Evolutionary conservation across 2,329 filamentous ascomycete species (phyloP).

Genomic region (Aspergillus sergii): DNA sequence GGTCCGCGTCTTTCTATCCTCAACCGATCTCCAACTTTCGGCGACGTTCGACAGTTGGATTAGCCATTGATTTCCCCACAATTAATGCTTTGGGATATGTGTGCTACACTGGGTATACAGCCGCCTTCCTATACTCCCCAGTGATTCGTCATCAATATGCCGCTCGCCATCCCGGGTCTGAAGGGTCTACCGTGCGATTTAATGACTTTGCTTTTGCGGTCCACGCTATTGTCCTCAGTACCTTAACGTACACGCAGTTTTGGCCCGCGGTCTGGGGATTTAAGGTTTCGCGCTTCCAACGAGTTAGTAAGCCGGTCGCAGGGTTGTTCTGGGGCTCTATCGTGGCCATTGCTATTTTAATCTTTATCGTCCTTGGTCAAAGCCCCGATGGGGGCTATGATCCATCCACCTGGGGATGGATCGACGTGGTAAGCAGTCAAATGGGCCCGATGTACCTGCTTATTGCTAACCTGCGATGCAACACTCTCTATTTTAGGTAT

Average conservation of each 20-base stretch:
- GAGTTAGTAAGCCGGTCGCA: constrained; percentile 64
- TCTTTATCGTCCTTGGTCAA: constrained; percentile 45
- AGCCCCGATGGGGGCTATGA: constrained; percentile 50
- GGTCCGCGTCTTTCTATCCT: constrained; percentile 92
- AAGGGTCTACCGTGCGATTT: constrained; percentile 79
- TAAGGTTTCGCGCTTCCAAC: constrained; percentile 56
- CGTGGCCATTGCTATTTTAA: constrained; percentile 40
- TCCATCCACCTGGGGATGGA: constrained; percentile 61
- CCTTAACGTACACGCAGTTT: constrained; percentile 77
- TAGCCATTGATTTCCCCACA: constrained; percentile 83
- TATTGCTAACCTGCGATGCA: background rate
- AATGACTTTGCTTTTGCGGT: constrained; percentile 89
- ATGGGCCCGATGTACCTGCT: background rate
- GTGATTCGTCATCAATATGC: constrained; percentile 82
- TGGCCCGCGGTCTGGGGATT: constrained; percentile 75
- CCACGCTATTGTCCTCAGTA: constrained; percentile 74
- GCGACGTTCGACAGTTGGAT: constrained; percentile 76
- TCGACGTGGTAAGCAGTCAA: constrained; percentile 59
- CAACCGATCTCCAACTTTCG: constrained; percentile 80
- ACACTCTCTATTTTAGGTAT: constrained; percentile 48
- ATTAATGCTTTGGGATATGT: constrained; percentile 67
- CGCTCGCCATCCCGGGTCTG: constrained; percentile 69
- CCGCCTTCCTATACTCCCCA: constrained; percentile 76
- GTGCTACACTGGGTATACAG: constrained; percentile 73
- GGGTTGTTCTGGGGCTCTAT: constrained; percentile 72